phyloP scores from a whole-genome alignment of 371 early-diverging fungal species.

The Rhizopus microsporus region DNA sequence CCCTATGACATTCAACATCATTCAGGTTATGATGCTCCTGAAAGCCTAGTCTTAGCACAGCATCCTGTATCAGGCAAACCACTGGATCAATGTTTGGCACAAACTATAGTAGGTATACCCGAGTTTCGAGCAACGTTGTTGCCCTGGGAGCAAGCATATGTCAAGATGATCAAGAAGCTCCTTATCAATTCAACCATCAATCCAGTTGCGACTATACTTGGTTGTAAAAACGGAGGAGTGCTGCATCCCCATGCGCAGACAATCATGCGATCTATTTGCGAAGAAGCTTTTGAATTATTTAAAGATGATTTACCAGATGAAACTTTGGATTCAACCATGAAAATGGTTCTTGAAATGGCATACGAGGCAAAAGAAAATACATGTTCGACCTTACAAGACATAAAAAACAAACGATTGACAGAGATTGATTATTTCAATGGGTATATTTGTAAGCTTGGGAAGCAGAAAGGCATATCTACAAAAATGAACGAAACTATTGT shows the following conservation, averaged over 20 bases:
- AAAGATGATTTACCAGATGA: conserved; percentile 27
- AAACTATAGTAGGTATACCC: conserved; percentile 26
- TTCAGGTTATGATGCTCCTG: conserved; percentile 46
- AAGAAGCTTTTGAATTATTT: conserved; percentile 34
- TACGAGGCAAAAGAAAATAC: conserved; percentile 41
- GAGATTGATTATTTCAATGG: conserved; percentile 69
- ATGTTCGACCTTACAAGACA: conserved; percentile 65
- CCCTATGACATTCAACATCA: conserved; percentile 51
- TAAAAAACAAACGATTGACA: conserved; percentile 36
- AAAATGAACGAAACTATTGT: conserved; percentile 26
- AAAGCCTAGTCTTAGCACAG: conserved; percentile 34
- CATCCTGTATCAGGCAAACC: conserved; percentile 14
- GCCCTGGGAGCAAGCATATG: conserved; percentile 43
- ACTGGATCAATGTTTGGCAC: conserved; percentile 7
- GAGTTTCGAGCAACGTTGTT: conserved; percentile 27
- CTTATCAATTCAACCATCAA: conserved; percentile 63
- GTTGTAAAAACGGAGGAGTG: conserved; percentile 46
- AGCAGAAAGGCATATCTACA: conserved; percentile 12
- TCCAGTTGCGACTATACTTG: conserved; percentile 52
- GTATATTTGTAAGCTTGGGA: conserved; percentile 42
- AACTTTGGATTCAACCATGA: conserved; percentile 23
- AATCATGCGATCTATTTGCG: conserved; percentile 27
- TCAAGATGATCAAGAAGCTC: conserved; percentile 53
- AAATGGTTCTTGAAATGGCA: conserved; percentile 29
- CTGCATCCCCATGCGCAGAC: conserved; percentile 19